Evolutionary conservation across 768 basidiomycete species (phyloP).

Genomic region (Sarcodon sp.): DNA sequence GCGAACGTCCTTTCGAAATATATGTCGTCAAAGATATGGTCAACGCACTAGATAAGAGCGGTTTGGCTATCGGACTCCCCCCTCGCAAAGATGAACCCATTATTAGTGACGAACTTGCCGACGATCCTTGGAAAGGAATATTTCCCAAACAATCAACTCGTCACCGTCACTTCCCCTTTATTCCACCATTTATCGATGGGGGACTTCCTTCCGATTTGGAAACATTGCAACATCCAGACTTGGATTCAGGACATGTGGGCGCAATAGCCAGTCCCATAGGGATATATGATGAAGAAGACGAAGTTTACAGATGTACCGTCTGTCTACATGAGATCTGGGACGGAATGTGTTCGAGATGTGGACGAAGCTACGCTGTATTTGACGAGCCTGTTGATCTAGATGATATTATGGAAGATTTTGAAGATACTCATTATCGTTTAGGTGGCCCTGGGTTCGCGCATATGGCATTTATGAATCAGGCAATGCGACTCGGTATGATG

Average conservation of each 20-base stretch:
- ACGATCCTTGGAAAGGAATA: slow-evolving; percentile 57
- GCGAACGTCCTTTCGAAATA: slow-evolving; percentile 30
- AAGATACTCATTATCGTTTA: slow-evolving; percentile 3
- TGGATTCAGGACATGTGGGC: slow-evolving; percentile 9
- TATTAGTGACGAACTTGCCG: slow-evolving; percentile 13
- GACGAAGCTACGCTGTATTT: slow-evolving; percentile 29
- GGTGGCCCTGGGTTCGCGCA: slow-evolving; percentile 4
- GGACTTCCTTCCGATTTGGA: slow-evolving; percentile 13
- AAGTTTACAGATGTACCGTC: slow-evolving; percentile 61
- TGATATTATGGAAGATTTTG: slow-evolving; percentile 8
- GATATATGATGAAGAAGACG: slow-evolving; percentile 63
- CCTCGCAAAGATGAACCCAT: slow-evolving; percentile 10
- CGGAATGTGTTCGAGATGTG: slow-evolving; percentile 51
- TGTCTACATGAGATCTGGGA: slow-evolving; percentile 74
- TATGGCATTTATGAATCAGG: slow-evolving; percentile 4
- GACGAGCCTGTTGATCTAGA: slow-evolving; percentile 3
- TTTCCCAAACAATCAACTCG: slow-evolving; percentile 23
- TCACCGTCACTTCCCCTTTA: neutral
- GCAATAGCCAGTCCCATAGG: slow-evolving; percentile 32
- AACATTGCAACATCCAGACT: slow-evolving; percentile 6
- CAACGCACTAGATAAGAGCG: slow-evolving; percentile 35
- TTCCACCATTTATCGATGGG: slow-evolving; percentile 1
- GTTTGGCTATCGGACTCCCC: slow-evolving; percentile 21
- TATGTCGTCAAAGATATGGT: slow-evolving; percentile 37
- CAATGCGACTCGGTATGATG: slow-evolving; percentile 9